These are phyloP conservation scores for Colletotrichum scovillei DNA, from an alignment of 2,329 filamentous ascomycete genomes.

Conservation along the genomic window DNA sequence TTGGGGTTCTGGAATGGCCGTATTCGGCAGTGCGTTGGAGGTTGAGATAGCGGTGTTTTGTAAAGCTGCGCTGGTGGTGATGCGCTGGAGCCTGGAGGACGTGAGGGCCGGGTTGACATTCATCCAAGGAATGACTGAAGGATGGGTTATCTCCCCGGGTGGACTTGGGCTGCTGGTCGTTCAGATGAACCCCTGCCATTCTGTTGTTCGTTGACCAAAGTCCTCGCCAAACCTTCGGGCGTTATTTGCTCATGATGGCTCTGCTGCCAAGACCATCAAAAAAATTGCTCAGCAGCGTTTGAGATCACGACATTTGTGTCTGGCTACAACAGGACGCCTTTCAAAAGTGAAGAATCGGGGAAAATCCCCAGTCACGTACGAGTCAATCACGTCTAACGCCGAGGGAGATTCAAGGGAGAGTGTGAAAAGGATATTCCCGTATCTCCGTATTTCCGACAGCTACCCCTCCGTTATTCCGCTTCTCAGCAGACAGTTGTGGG, in stretches of 20 bases:
- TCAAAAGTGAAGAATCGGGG: neutral
- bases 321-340: too few relatives aligned
- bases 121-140: neutral
- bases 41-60: too few relatives aligned
- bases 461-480: neutral
- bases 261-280: neutral
- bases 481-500: neutral
- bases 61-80: too few relatives aligned
- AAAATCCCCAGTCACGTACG: neutral
- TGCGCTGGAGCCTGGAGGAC: neutral
- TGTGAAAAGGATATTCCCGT: neutral
- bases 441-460: neutral
- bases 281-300: neutral
- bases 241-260: neutral
- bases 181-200: too few relatives aligned
- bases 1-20: neutral
- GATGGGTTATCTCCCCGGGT: neutral
- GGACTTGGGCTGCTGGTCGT: neutral
- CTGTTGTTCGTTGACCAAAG: too few relatives aligned
- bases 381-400: neutral
- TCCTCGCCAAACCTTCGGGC: too few relatives aligned
- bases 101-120: neutral
- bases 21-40: too few relatives aligned
- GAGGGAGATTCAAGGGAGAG: neutral
- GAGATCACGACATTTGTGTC: neutral